phyloP scores from a whole-genome alignment of 345 rosid genomes.

The Barbarea vulgaris region DNA sequence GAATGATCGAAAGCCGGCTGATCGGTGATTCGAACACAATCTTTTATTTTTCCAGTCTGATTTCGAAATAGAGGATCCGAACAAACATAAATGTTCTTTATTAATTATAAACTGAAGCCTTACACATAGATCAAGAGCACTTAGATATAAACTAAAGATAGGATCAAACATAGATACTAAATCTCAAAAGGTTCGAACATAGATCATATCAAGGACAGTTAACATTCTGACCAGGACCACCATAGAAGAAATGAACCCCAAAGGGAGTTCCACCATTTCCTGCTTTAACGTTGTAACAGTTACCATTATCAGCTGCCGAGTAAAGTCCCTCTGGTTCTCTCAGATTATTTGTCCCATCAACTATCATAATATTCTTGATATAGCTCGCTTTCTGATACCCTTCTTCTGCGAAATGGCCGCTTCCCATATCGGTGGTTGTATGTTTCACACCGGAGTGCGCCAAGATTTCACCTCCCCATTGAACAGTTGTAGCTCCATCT shows the following conservation, averaged over 20 bases:
- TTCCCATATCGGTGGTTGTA: slow-evolving; percentile 73
- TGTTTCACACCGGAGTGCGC: slow-evolving; percentile 43
- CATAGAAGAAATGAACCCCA: slow-evolving; percentile 60
- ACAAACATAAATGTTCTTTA: no score
- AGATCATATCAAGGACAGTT: slow-evolving; percentile 48
- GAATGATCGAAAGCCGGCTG: no score
- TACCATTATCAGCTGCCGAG: slow-evolving; percentile 44
- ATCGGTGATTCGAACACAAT: no score
- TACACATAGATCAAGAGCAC: no score
- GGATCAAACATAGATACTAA: slow-evolving; percentile 6
- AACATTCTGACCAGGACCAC: slow-evolving; percentile 62
- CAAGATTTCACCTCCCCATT: slow-evolving; percentile 76
- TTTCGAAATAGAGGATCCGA: no score
- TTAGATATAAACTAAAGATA: neutral
- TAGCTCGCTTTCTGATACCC: slow-evolving; percentile 60
- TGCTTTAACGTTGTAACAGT: slow-evolving; percentile 55
- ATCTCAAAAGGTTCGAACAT: slow-evolving; percentile 3
- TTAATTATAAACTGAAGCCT: no score
- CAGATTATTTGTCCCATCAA: slow-evolving; percentile 58
- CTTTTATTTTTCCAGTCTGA: no score
- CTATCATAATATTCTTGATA: slow-evolving; percentile 53
- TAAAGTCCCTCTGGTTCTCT: slow-evolving; percentile 49
- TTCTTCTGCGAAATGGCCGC: slow-evolving; percentile 61
- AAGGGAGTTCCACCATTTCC: slow-evolving; percentile 45
- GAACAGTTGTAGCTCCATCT: slow-evolving; percentile 54